Evolutionary conservation across 1,284 basidiomycete genomes (phyloP), one percentile per base, ranked within the genome.

Genomic region (Sporisorium exsertum): DNA sequence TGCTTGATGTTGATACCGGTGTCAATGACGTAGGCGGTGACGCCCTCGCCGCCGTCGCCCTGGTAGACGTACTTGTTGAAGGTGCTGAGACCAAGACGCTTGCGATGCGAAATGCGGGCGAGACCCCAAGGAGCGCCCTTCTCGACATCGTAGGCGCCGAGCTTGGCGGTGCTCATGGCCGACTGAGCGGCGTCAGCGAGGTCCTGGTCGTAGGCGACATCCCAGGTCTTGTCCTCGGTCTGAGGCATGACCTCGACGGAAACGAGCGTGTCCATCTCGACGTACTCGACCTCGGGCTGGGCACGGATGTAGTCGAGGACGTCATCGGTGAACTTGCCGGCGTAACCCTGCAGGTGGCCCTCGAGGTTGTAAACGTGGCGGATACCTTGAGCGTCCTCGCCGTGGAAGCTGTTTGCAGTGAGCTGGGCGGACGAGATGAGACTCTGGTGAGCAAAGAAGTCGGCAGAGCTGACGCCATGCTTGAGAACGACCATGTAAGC

Each of bases 81-180:
- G 29, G 94, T 98, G 63, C 90, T 87, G 77, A 99, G 91, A 27
- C 88, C 88, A 27, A 99, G 91, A 82, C 87, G 90, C 24, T 88
- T 80, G 61, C 94, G 91, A 88, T 99, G 97, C 77, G 94, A 95
- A 84, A 99, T 91, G 66, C 97, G 93, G 52, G 96, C 95, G 45
- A 99, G 91, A 86, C 97, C 94, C 97, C 97, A 98, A 62, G 96
- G 95, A 24, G 96, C 94, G 33, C 88, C 87, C 65, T 87, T 91
- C 89, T 97, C 93, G 13, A 81, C 73, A 53, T 72, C 77, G 72
- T 76, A 79, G 55, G 51, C 71, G 58, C 80, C 77, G 49, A 68
- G 45, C 43, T 72, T 56, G 70, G 47, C 67, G 46, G 68, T 75
- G 64, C 66, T 86, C 82, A 56, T 81, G 77, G 61, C 84, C 74